Conservation (phyloP, 208 protist genomes). For the Trypanosoma lewisi region DNA sequence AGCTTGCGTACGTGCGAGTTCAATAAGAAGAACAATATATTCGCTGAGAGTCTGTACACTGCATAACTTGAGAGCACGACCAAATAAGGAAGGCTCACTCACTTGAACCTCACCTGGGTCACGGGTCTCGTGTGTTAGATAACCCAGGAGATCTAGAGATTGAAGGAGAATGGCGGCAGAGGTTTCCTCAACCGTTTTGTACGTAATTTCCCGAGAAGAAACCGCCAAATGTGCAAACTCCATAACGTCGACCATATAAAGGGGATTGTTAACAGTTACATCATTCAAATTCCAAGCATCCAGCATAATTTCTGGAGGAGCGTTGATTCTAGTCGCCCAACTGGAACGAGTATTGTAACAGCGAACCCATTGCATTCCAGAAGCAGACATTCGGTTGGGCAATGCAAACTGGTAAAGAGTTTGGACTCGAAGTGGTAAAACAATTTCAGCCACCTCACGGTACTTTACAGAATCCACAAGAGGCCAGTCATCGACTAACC, state of each 20-base stretch:
- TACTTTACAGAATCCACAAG: conserved; percentile 76
- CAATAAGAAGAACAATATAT: conserved; percentile 84
- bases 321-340: conserved; percentile 28
- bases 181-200: conserved; percentile 42
- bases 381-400: background rate
- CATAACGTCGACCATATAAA: conserved; percentile 68
- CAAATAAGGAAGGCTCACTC: conserved; percentile 62
- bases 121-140: conserved; percentile 74
- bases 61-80: conserved; percentile 57
- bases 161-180: conserved; percentile 65
- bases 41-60: conserved; percentile 73
- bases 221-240: conserved; percentile 40
- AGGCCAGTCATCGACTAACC: conserved; percentile 79
- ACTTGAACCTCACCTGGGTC: conserved; percentile 29
- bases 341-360: conserved; percentile 23
- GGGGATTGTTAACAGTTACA: conserved; percentile 23
- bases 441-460: conserved; percentile 61
- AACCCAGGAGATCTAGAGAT: conserved; percentile 88
- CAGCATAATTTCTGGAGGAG: conserved; percentile 58
- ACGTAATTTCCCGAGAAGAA: conserved; percentile 22
- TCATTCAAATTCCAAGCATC: conserved; percentile 52
- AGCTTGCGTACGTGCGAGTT: conserved; percentile 68
- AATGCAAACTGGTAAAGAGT: conserved; percentile 63
- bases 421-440: conserved; percentile 79
- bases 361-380: conserved; percentile 28